Evolutionary conservation across 1,139 yeast genomes (phyloP).

Genomic region (Geotrichum fermentans): DNA sequence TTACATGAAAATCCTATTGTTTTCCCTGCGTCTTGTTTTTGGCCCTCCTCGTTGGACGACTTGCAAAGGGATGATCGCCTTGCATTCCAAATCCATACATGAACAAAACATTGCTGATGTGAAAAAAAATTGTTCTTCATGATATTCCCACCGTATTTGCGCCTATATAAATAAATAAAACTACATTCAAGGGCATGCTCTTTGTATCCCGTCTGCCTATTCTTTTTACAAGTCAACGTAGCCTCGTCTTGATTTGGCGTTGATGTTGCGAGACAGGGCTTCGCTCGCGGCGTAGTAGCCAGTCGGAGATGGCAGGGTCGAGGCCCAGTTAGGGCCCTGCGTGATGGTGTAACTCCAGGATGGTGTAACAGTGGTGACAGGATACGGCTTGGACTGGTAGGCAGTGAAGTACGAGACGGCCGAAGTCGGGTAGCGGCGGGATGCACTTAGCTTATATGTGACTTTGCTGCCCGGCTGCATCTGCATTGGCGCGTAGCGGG

Average conservation of each 20-base stretch:
- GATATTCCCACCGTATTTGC: too few relatives aligned
- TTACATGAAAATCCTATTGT: too few relatives aligned
- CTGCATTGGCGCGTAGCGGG: slow-evolving; percentile 89
- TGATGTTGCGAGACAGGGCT: slow-evolving; percentile 19
- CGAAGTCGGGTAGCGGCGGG: slow-evolving; percentile 48
- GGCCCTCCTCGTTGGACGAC: too few relatives aligned
- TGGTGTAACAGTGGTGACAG: slow-evolving; percentile 67
- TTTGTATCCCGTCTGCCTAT: too few relatives aligned
- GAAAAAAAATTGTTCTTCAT: too few relatives aligned
- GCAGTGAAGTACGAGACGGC: slow-evolving; percentile 57
- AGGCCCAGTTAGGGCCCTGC: slow-evolving; percentile 61
- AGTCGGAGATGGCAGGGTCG: slow-evolving; percentile 28
- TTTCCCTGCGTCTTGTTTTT: too few relatives aligned
- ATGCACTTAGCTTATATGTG: slow-evolving; percentile 39
- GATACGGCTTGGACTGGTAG: slow-evolving; percentile 32
- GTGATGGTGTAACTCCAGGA: slow-evolving; percentile 73
- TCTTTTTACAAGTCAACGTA: slow-evolving; percentile 16
- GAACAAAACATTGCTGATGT: too few relatives aligned
- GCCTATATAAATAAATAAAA: too few relatives aligned
- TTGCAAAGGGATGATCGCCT: too few relatives aligned
- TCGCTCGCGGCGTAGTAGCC: slow-evolving; percentile 30
- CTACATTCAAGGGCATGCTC: too few relatives aligned
- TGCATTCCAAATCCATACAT: too few relatives aligned
- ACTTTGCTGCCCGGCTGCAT: slow-evolving; percentile 69
- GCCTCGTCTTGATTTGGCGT: slow-evolving; percentile 20